Conservation (phyloP, 1,284 basidiomycete species). For the Puccinia coronata region DNA sequence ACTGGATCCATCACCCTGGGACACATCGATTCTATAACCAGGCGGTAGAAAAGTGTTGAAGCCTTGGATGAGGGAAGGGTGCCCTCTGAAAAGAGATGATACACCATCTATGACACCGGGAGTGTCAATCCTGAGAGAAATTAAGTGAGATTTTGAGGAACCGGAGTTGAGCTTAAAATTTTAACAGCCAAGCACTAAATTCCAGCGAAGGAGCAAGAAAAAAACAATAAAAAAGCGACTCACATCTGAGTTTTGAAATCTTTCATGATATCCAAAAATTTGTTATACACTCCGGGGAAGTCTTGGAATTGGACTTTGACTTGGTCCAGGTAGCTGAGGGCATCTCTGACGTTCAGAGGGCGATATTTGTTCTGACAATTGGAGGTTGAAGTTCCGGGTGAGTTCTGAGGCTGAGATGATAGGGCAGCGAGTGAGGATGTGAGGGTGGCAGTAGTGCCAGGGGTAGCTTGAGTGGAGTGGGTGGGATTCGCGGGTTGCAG, state of each 20-base stretch:
- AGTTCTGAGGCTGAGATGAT: conserved; percentile 26
- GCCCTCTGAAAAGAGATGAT: conserved; percentile 89
- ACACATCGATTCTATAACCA: conserved; percentile 94
- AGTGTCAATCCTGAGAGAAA: conserved; percentile 81
- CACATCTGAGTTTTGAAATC: conserved; percentile 94
- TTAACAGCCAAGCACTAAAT: conserved; percentile 47
- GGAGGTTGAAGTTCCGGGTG: not conserved
- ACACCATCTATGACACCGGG: conserved; percentile 98
- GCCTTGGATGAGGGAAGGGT: conserved; percentile 90
- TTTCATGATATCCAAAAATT: conserved; percentile 98
- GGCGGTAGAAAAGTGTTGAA: conserved; percentile 98
- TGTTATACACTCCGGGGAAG: conserved; percentile 63
- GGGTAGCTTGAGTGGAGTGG: conserved; percentile 4
- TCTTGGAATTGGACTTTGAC: conserved; percentile 67
- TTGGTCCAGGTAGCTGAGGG: conserved; percentile 93
- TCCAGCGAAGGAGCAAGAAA: conserved; percentile 51
- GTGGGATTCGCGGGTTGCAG: not conserved
- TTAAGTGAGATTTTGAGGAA: not conserved
- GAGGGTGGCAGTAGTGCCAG: not conserved
- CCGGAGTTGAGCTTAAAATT: conserved; percentile 2
- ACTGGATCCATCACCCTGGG: conserved; percentile 65
- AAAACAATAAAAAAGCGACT: conserved; percentile 59
- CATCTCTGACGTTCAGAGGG: conserved; percentile 69
- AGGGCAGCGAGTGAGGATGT: conserved; percentile 24
- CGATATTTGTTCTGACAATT: conserved; percentile 43